phyloP scores from a whole-genome alignment of 345 rosid genomes.

The Crucihimalaya himalaica region DNA sequence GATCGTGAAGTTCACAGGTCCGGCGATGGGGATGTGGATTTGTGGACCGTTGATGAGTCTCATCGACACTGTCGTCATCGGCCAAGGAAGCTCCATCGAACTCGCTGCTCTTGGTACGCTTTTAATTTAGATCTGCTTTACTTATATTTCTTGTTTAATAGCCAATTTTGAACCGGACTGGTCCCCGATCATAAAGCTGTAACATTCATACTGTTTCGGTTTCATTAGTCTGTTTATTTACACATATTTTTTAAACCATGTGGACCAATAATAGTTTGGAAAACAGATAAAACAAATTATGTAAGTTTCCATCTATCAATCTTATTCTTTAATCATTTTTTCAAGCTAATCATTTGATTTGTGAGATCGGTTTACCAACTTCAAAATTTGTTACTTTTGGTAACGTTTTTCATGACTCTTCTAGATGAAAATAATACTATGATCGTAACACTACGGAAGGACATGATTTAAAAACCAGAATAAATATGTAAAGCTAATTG shows the following conservation, averaged over 20 bases:
- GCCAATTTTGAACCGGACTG: background rate
- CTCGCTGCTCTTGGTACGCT: constrained; percentile 86
- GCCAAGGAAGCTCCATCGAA: constrained; percentile 87
- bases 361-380: constrained; percentile 21
- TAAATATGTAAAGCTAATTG: background rate
- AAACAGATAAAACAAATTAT: background rate
- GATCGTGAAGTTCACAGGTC: constrained; percentile 81
- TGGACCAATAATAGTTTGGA: background rate
- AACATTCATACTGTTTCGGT: background rate
- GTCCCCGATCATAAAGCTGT: background rate
- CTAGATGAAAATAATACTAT: background rate
- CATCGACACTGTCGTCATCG: constrained; percentile 83
- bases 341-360: constrained; percentile 9
- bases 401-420: background rate
- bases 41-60: constrained; percentile 98
- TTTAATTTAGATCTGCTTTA: background rate
- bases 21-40: constrained; percentile 88
- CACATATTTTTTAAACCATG: background rate
- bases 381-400: background rate
- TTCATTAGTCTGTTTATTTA: background rate
- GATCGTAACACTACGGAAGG: background rate
- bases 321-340: background rate
- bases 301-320: background rate
- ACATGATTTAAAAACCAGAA: background rate
- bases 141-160: background rate